Conservation (phyloP, 306 rosid species). For the Fragaria ananassa region DNA sequence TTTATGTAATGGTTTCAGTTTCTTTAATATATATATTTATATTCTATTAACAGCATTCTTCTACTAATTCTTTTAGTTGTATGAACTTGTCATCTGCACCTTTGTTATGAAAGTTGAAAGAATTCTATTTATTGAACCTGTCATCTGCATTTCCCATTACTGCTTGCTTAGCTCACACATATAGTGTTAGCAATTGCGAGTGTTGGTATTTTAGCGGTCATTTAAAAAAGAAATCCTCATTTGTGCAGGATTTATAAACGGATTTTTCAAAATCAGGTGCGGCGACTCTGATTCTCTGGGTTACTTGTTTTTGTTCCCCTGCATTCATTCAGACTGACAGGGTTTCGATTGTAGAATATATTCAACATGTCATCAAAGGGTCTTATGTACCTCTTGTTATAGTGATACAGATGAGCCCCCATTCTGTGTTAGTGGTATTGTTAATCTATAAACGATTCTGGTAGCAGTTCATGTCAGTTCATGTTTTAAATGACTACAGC, state of each 20-base stretch:
- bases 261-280: background rate
- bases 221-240: background rate
- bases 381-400: background rate
- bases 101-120: background rate
- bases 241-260: slow-evolving; percentile 20
- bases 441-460: background rate
- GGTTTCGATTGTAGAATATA: background rate
- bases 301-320: background rate
- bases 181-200: slow-evolving; percentile 1
- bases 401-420: background rate
- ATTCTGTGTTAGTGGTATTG: background rate
- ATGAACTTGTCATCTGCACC: background rate
- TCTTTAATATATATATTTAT: background rate
- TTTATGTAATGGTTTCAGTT: background rate
- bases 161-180: background rate
- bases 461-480: background rate
- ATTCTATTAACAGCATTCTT: background rate
- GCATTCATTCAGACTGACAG: background rate
- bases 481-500: slow-evolving; percentile 3
- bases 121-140: background rate
- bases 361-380: background rate
- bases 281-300: slow-evolving; percentile 1
- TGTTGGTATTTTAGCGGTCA: background rate
- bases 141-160: background rate
- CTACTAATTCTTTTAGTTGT: background rate